Conservation (phyloP, 2,329 filamentous ascomycete genomes). For the Triangularia verruculosa region DNA sequence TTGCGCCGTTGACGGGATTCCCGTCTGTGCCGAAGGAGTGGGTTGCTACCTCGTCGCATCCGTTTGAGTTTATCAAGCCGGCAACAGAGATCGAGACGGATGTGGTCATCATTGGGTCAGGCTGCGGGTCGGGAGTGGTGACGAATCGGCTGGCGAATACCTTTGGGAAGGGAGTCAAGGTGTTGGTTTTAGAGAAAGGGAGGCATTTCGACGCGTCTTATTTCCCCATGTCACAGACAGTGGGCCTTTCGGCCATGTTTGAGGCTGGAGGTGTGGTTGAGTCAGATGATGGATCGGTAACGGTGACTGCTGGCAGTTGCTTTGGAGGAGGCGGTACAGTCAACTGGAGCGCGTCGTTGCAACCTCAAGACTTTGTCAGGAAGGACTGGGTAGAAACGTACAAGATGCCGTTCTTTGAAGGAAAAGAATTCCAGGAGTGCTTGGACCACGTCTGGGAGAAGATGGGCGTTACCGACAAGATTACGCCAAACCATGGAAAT, state of each 20-base stretch:
- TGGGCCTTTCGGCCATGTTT: slow-evolving; percentile 62
- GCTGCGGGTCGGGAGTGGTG: slow-evolving; percentile 77
- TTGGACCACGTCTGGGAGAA: slow-evolving; percentile 74
- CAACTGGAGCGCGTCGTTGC: slow-evolving; percentile 72
- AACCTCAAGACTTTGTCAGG: slow-evolving; percentile 72
- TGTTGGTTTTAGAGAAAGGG: slow-evolving; percentile 70
- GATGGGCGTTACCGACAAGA: slow-evolving; percentile 68
- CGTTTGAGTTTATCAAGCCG: slow-evolving; percentile 58
- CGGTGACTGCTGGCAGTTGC: slow-evolving; percentile 63
- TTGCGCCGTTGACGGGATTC: slow-evolving; percentile 56
- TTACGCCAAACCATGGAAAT: slow-evolving; percentile 73
- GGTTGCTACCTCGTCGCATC: slow-evolving; percentile 48
- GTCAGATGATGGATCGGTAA: slow-evolving; percentile 56
- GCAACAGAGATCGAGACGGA: slow-evolving; percentile 65
- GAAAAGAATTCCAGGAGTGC: slow-evolving; percentile 70
- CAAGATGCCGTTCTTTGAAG: slow-evolving; percentile 71
- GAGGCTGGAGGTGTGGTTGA: slow-evolving; percentile 61
- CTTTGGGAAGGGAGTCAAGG: slow-evolving; percentile 60
- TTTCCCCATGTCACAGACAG: slow-evolving; percentile 68
- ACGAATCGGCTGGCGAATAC: slow-evolving; percentile 74
- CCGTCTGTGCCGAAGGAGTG: slow-evolving; percentile 52
- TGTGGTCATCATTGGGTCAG: slow-evolving; percentile 81
- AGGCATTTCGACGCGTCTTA: slow-evolving; percentile 71
- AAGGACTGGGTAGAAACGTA: slow-evolving; percentile 70
- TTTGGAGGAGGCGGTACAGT: slow-evolving; percentile 87